Base-by-base conservation (phyloP, 1,284 basidiomycete species). In the Austroboletus novae-zelandiae region DNA sequence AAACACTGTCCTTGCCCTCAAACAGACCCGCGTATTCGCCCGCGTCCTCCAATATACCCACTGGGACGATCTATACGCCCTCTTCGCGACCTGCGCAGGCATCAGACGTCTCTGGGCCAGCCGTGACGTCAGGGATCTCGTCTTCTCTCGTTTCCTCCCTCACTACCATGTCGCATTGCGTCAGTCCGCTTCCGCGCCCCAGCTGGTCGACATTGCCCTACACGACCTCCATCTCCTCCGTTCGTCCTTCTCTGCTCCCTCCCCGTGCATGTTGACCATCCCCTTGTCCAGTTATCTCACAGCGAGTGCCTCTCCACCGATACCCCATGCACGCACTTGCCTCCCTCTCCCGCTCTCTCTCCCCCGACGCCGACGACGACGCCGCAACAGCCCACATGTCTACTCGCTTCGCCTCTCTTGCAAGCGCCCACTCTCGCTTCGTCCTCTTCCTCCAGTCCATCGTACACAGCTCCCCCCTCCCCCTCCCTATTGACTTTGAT, bases 371-470 rank as follows among this genome's bases (percentile, higher is more conserved):
- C 7, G 66, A 73, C 10, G 71, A 74, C 43, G 69, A 73, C 42
- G 60, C 10, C 31, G 27, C 51, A 14, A 23, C 49, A n/a, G 29
- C 52, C 7, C 29, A 65, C 20, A 61, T 64, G 36, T 73, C 75
- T 2, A 50, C 66, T 11, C 73, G 71, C 36, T 69, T 85, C 27
- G 69, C 74, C 25, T 64, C 71, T 2, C 69, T 86, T 15, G 71
- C 81, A 2, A 76, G 75, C 20, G 77, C 80, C 1, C 85, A 90
- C 60, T 85, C 86, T 13, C 80, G 86, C n/a, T 79, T 86, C 57
- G 82, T 89, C 20, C 76, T 90, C 10, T 70, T 87, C 11, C 69
- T 90, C 7, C 88, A 89, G 57, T 79, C 84, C 5, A 70, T 86
- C 31, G 83, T 84, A 0, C 83, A 87, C 61, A 80, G 80, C 53